Conservation (phyloP, 2,329 filamentous ascomycete genomes). For the Fusarium kyushuense region DNA sequence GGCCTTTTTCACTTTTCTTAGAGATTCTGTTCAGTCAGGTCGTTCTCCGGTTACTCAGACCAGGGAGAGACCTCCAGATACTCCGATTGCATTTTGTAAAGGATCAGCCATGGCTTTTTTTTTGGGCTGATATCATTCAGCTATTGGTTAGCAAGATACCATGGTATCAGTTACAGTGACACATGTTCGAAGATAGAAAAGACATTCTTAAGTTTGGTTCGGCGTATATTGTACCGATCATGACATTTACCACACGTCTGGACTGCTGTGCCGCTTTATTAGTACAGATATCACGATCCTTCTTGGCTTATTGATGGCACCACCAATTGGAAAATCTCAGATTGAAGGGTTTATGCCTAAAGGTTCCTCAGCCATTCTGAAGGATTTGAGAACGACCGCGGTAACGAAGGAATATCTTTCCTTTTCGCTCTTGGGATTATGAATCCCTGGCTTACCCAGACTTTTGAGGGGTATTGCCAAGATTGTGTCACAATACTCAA, state of each 20-base stretch:
- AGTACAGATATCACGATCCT: neutral
- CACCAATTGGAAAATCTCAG: neutral
- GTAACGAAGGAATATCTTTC: neutral
- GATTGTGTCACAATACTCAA: neutral
- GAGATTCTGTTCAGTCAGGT: neutral
- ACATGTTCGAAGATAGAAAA: neutral
- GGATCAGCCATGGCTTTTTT: neutral
- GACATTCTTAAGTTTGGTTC: no score
- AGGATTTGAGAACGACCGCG: no score
- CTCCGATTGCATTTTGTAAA: neutral
- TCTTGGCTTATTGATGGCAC: no score
- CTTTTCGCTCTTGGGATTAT: neutral
- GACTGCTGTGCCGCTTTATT: neutral
- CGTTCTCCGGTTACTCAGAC: neutral
- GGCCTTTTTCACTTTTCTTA: no score
- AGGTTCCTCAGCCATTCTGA: neutral
- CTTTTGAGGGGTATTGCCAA: neutral
- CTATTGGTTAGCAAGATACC: neutral
- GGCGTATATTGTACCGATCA: neutral
- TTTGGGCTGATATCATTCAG: neutral
- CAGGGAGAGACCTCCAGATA: neutral
- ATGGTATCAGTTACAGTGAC: neutral
- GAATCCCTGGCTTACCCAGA: neutral
- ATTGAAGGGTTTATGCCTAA: neutral
- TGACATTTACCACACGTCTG: neutral